Evolutionary conservation across 129 eudicot genomes (phyloP).

Genomic region (Smallanthus sonchifolius): DNA sequence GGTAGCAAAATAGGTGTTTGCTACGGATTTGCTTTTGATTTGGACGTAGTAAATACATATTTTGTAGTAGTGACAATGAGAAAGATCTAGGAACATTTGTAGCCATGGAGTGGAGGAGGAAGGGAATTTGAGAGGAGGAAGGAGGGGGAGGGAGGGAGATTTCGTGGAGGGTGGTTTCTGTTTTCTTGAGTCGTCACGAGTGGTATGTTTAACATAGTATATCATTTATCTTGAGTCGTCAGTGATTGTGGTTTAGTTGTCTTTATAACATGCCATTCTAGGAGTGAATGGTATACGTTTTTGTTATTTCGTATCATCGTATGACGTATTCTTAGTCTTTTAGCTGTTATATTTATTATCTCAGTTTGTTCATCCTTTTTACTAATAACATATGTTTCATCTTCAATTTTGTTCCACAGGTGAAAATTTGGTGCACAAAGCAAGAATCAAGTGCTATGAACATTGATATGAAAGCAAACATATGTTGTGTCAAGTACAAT

Average conservation of each 20-base stretch:
- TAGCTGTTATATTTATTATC: background rate
- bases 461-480: constrained; percentile 76
- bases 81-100: no score
- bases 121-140: no score
- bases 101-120: no score
- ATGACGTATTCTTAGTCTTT: background rate
- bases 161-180: no score
- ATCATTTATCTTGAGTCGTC: background rate
- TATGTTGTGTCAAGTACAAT: constrained; percentile 71
- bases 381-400: constrained; percentile 14
- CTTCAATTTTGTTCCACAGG: constrained; percentile 38
- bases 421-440: constrained; percentile 66
- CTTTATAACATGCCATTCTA: background rate
- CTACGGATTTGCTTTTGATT: no score
- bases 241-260: background rate
- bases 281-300: background rate
- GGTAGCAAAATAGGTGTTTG: no score
- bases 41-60: no score
- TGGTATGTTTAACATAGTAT: background rate
- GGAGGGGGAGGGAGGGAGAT: no score
- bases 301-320: background rate
- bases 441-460: constrained; percentile 68
- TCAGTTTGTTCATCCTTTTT: background rate
- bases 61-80: no score
- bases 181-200: no score